Percentiles rank a stretch among this genome's conserved stretches.
These are phyloP conservation scores for Candida loeiensis DNA, from an alignment of 805 yeast species.

Conservation along the genomic window DNA sequence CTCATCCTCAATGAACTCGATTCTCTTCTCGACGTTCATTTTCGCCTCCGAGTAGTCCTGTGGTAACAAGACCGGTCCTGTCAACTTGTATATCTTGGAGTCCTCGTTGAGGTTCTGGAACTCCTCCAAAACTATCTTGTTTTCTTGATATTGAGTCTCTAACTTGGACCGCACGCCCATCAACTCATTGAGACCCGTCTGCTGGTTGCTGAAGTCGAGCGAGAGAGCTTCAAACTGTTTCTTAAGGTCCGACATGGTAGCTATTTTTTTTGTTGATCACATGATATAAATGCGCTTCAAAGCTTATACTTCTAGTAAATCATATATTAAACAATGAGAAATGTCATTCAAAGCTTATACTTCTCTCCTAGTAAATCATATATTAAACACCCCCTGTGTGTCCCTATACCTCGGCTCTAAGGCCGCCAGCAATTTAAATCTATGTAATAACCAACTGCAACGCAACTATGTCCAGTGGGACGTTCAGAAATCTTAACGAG, in stretches of 20 bases:
- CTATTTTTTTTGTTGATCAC: slow-evolving; percentile 1
- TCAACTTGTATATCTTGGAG: slow-evolving; percentile 78
- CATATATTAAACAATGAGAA: too few relatives aligned
- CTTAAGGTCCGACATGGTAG: slow-evolving; percentile 13
- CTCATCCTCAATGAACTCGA: slow-evolving; percentile 81
- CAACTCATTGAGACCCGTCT: slow-evolving; percentile 47
- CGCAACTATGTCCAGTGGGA: too few relatives aligned
- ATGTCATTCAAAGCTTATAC: too few relatives aligned
- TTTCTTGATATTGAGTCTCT: slow-evolving; percentile 94
- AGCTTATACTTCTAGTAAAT: too few relatives aligned
- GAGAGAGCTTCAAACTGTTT: slow-evolving; percentile 43
- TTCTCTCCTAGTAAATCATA: too few relatives aligned
- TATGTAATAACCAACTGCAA: too few relatives aligned
- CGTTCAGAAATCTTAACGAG: too few relatives aligned
- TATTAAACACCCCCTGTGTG: too few relatives aligned
- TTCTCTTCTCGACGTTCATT: slow-evolving; percentile 78
- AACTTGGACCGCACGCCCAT: slow-evolving; percentile 76
- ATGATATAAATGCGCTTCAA: neutral
- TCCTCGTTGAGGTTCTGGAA: slow-evolving; percentile 61
- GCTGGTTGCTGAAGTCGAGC: slow-evolving; percentile 43
- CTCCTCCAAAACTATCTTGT: slow-evolving; percentile 82
- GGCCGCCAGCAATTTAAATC: too few relatives aligned
- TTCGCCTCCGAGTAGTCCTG: slow-evolving; percentile 83
- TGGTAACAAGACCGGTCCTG: slow-evolving; percentile 90
- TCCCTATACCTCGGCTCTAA: too few relatives aligned